These are phyloP conservation scores for Naganishia friedmannii DNA, from an alignment of 768 basidiomycete genomes.

Conservation along the genomic window DNA sequence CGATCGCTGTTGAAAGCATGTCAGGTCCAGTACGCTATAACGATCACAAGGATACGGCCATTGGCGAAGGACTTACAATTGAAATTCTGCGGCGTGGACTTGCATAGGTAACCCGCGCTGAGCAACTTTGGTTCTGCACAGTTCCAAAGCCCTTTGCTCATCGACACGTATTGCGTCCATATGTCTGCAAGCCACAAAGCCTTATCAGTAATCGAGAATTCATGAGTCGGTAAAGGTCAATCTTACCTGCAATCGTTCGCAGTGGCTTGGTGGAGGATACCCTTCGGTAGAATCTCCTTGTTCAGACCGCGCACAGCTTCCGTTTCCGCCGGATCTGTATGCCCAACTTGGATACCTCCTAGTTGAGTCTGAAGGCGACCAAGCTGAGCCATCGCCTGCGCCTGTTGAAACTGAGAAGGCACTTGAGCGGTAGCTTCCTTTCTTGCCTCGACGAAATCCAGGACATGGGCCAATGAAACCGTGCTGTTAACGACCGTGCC, in stretches of 20 bases:
- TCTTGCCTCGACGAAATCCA: conserved; percentile 53
- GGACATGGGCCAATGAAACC: conserved; percentile 83
- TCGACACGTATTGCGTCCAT: conserved; percentile 80
- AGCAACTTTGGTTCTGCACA: conserved; percentile 86
- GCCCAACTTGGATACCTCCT: conserved; percentile 4
- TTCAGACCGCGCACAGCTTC: conserved; percentile 55
- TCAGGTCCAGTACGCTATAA: conserved; percentile 1
- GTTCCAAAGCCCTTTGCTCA: conserved; percentile 82
- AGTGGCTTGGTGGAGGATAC: conserved; percentile 85
- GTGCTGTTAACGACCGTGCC: conserved; percentile 82
- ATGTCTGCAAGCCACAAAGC: not conserved
- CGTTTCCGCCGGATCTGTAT: conserved; percentile 11
- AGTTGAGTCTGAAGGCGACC: conserved; percentile 16
- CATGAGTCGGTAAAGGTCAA: conserved; percentile 30
- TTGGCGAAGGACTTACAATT: conserved; percentile 68
- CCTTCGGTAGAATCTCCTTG: conserved; percentile 95
- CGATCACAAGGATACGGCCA: not conserved
- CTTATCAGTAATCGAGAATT: not conserved
- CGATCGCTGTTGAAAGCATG: conserved; percentile 67
- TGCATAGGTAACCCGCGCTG: conserved; percentile 97
- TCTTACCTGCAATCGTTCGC: conserved; percentile 74
- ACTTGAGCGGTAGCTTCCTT: conserved; percentile 23
- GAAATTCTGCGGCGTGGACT: conserved; percentile 96
- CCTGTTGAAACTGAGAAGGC: conserved; percentile 4
- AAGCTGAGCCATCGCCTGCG: not conserved